phyloP scores from a whole-genome alignment of 108 stramenopile genomes.

The Cyclotella kingstonii region DNA sequence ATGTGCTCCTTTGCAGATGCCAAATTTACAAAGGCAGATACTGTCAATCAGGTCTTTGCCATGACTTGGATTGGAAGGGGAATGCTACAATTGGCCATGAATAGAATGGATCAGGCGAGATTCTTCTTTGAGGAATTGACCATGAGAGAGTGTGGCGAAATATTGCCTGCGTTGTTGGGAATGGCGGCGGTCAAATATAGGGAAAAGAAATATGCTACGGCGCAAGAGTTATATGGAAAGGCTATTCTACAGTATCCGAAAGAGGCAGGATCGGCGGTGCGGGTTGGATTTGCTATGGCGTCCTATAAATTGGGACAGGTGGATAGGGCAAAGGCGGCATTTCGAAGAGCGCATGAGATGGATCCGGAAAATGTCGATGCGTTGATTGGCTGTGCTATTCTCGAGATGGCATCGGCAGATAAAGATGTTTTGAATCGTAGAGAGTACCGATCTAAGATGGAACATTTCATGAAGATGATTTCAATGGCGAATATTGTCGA shows the following conservation, averaged over 20 bases:
- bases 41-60: slow-evolving; percentile 75
- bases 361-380: slow-evolving; percentile 84
- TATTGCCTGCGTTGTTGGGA: slow-evolving; percentile 81
- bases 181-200: slow-evolving; percentile 73
- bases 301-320: slow-evolving; percentile 84
- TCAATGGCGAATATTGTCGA: slow-evolving; percentile 90
- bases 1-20: slow-evolving; percentile 65
- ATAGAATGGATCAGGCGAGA: slow-evolving; percentile 65
- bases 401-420: slow-evolving; percentile 79
- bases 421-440: slow-evolving; percentile 34
- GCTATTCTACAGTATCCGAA: slow-evolving; percentile 55
- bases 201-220: slow-evolving; percentile 61
- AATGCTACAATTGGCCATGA: slow-evolving; percentile 59
- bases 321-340: slow-evolving; percentile 84
- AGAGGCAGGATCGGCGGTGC: slow-evolving; percentile 47
- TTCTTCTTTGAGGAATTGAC: slow-evolving; percentile 82
- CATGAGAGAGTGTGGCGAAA: slow-evolving; percentile 63
- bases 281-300: slow-evolving; percentile 82
- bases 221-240: slow-evolving; percentile 61
- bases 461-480: slow-evolving; percentile 81
- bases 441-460: slow-evolving; percentile 58
- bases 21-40: slow-evolving; percentile 62
- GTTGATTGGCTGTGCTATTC: slow-evolving; percentile 72
- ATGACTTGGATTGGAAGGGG: slow-evolving; percentile 88
- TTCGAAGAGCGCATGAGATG: slow-evolving; percentile 68